Base-by-base conservation (phyloP, 148 eudicot species). In the Diospyros kaki region DNA sequence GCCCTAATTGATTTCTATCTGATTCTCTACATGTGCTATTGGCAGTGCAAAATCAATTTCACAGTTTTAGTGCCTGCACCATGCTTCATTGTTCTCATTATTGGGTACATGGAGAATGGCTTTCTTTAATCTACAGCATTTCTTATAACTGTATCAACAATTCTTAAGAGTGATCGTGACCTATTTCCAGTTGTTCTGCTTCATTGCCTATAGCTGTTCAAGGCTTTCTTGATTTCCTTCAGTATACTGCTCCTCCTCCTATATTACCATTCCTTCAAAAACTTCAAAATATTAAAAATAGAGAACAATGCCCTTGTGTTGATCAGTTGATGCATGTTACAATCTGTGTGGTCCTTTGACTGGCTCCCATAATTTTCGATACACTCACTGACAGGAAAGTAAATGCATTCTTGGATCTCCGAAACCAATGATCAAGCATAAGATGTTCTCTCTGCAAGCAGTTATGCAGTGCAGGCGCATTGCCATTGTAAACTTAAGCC, bases 381-480 rank as follows among this genome's bases (percentile, higher is more conserved):
- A 75, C 51, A 79, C 70, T 88, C 84, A 68, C 79, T 84, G 77
- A 68, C 88, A 90, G 95, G 90, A 70, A 53, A 77, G 69, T 73
- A 85, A 81, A 80, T 90, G 90, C 83, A 60, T 82, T 62, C 82
- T 88, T 82, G 88, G 89, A 75, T 84, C 86, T 76, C 79, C 82
- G 68, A 83, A 80, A 77, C 75, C 69, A 72, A 79, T 76, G 76
- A 85, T 75, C 72, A 76, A 72, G 78, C 73, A 42, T 75, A 77
- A 75, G 80, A 71, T 75, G 70, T 60, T 54, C 76, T 55, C 79
- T 44, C 63, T 76, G 66, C 77, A 70, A 77, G 83, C 85, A 74
- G 77, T 28, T 77, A 71, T 55, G 71, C 86, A 64, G 55, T 73
- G 78, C 64, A 74, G 75, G 76, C 79, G 81, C 70, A 67, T 67